Evolutionary conservation across 331 rosid species (phyloP).

Genomic region (Malus hybrid): DNA sequence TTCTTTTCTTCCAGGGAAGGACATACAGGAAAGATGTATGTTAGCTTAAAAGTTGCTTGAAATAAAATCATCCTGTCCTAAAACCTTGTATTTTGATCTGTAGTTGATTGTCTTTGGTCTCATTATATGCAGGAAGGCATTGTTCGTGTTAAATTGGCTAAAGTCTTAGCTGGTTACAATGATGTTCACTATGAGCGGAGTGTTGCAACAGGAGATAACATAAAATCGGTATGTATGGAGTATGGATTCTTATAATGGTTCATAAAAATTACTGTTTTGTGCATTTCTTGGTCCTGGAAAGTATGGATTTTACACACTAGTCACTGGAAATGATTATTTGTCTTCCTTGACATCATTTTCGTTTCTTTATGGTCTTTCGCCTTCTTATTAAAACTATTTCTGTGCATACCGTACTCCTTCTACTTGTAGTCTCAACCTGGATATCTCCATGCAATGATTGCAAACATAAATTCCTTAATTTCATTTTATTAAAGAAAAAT

Average conservation of each 20-base stretch:
- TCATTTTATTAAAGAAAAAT: neutral
- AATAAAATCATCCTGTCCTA: neutral
- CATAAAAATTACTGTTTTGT: neutral
- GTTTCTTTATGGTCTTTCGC: too few relatives aligned
- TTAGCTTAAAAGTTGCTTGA: slow-evolving; percentile 12
- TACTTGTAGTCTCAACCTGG: neutral
- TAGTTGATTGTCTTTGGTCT: slow-evolving; percentile 13
- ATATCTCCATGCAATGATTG: too few relatives aligned
- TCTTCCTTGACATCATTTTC: slow-evolving; percentile 1
- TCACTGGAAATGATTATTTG: slow-evolving; percentile 3
- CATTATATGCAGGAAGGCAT: slow-evolving; percentile 73
- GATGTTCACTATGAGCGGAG: slow-evolving; percentile 86
- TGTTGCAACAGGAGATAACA: slow-evolving; percentile 66
- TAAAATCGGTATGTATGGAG: slow-evolving; percentile 60
- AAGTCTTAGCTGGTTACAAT: slow-evolving; percentile 51
- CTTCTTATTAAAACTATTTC: neutral
- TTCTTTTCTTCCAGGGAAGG: slow-evolving; percentile 86
- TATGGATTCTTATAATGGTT: slow-evolving; percentile 1
- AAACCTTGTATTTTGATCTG: neutral
- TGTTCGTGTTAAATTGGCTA: slow-evolving; percentile 77
- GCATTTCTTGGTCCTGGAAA: neutral
- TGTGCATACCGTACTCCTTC: neutral
- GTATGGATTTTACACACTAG: neutral
- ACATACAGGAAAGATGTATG: slow-evolving; percentile 87
- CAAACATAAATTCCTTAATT: neutral